Evolutionary conservation across 805 yeast species (phyloP), one percentile per base, ranked within the genome.

Genomic region (Jamesozyma jinghongensis): DNA sequence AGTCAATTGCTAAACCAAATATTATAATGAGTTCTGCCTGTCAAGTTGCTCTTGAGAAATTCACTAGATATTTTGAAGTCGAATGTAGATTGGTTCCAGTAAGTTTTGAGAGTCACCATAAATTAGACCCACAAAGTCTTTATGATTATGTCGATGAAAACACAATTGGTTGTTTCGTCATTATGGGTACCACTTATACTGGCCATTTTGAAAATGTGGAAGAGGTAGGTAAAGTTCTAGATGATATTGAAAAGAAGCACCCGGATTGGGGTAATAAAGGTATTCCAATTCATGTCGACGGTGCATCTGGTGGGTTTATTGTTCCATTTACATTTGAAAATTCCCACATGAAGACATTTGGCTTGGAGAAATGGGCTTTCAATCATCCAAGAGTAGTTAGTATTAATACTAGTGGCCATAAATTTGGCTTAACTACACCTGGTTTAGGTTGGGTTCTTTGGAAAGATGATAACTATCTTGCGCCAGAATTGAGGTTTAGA

Each of bases 381-480:
- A 66, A 78, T 46, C 58, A 82, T 36, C 75, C 75, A 19, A 72
- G 95, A 45, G 97, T 87, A 36, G 77, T 73, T 47, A 79, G 88
- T 25, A 86, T 87, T 65, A 88, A 86, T 67, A 75, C 94, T 10
- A 83, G 94, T 1, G 95, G 96, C 44, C 97, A 87, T 67, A 87
- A 87, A 65, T 87, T 84, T 63, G 97, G 97, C 28, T 68, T 87
- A 37, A 82, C 88, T 25, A 77, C 94, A 19, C 94, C 90, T 10
- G 97, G 97, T 33, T 71, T 85, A 39, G 97, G 97, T 40, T 87
- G 95, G 95, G 77, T 87, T 46, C 64, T 87, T 40, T 88, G 94
- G 86, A 77, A 79, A 58, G 77, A 78, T 57, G 67, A 69, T 33
- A 50, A 65, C 32, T 72, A 70, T 54, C 69, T 87, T 47, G 92